A percentile compares a stretch with the other conserved stretches of the same genome.
These are phyloP conservation scores for Colletotrichum tropicicola DNA, from an alignment of 2,329 filamentous ascomycete genomes.

Conservation along the genomic window DNA sequence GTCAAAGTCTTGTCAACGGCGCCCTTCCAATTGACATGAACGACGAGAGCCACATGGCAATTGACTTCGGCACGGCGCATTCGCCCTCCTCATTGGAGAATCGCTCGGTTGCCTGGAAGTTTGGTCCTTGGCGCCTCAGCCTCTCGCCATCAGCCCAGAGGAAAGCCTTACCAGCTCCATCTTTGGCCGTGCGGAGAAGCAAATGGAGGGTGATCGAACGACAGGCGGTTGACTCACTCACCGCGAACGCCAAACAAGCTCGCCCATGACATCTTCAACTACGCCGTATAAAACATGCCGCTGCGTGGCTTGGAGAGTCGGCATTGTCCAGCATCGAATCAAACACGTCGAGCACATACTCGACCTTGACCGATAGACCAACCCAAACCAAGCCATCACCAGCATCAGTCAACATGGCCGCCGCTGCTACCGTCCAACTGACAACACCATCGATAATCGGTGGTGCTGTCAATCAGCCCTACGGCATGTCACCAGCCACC, in stretches of 20 bases:
- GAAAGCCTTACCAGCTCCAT: background rate
- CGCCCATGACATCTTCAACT: background rate
- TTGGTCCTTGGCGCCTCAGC: background rate
- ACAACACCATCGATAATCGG: constrained; percentile 9
- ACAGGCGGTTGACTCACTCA: constrained; percentile 2
- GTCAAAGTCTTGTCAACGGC: background rate
- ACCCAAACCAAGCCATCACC: background rate
- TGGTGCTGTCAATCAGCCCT: background rate
- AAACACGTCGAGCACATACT: background rate
- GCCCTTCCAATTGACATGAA: constrained; percentile 14
- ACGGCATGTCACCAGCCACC: background rate
- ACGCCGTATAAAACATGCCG: background rate
- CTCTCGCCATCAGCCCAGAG: constrained; percentile 7
- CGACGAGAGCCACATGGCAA: background rate
- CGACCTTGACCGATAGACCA: background rate
- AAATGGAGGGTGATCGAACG: background rate
- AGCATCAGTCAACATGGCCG: constrained; percentile 36
- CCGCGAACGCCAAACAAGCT: background rate
- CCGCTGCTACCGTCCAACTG: constrained; percentile 42
- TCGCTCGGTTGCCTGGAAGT: background rate
- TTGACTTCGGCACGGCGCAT: background rate
- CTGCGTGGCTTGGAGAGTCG: background rate
- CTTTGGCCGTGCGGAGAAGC: background rate
- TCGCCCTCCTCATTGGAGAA: background rate
- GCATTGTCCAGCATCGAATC: background rate